Percentiles rank a stretch among this genome's conserved stretches.
Evolutionary conservation across 2,329 filamentous ascomycete genomes (phyloP).

Genomic region (Colletotrichum theobromicola): DNA sequence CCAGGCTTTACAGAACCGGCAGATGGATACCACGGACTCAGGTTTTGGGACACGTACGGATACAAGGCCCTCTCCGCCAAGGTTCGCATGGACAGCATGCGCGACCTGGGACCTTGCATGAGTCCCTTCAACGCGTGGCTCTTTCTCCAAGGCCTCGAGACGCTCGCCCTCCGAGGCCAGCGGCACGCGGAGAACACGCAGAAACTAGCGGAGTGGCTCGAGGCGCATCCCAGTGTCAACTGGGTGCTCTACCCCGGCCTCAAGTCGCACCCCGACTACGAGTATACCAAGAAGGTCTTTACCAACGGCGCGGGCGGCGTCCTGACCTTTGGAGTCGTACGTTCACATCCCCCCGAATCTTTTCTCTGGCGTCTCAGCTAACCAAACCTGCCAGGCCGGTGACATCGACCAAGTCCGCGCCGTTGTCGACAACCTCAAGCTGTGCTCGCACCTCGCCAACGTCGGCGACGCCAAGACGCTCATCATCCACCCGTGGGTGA

Average conservation of each 20-base stretch:
- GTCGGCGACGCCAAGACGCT: conserved; percentile 77
- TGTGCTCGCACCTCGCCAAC: conserved; percentile 77
- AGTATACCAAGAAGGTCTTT: conserved; percentile 71
- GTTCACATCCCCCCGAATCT: neutral
- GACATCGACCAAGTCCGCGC: conserved; percentile 37
- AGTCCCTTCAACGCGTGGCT: conserved; percentile 78
- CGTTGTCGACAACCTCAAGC: conserved; percentile 76
- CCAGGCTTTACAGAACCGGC: conserved; percentile 74
- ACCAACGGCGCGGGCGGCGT: conserved; percentile 74
- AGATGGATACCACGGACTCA: conserved; percentile 72
- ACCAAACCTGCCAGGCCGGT: conserved; percentile 23
- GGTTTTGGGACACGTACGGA: conserved; percentile 75
- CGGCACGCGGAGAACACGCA: conserved; percentile 71
- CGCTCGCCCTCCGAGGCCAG: conserved; percentile 69
- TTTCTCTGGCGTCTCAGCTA: conserved; percentile 39
- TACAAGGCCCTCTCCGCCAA: conserved; percentile 69
- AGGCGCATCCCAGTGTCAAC: conserved; percentile 68
- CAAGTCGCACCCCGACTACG: conserved; percentile 67
- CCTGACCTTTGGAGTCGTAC: conserved; percentile 68
- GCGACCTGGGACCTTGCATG: conserved; percentile 70
- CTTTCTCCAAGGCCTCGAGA: conserved; percentile 73
- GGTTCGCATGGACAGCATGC: conserved; percentile 72
- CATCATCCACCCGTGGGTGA: conserved; percentile 75
- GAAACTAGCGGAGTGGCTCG: conserved; percentile 70
- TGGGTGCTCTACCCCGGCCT: conserved; percentile 78